Conservation (phyloP, 768 basidiomycete genomes). For the Rhodosporidiobolus odoratus region DNA sequence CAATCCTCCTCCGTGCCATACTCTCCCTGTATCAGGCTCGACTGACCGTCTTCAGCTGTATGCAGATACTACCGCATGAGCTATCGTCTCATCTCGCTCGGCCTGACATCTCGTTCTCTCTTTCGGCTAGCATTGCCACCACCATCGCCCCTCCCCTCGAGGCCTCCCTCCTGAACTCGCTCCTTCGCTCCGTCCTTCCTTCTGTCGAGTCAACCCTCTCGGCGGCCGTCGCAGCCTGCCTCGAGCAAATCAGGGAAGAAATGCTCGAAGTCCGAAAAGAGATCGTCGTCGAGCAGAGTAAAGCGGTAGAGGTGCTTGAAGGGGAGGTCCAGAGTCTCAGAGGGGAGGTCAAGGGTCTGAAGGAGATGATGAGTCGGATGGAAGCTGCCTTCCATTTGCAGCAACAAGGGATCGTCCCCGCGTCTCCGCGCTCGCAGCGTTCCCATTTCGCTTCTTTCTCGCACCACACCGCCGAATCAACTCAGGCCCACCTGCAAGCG, state of each 20-base stretch:
- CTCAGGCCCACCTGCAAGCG: background rate
- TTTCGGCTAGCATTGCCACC: constrained; percentile 66
- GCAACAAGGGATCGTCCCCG: background rate
- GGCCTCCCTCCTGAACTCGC: constrained; percentile 69
- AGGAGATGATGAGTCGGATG: constrained; percentile 20
- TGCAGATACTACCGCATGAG: constrained; percentile 67
- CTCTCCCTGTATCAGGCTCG: background rate
- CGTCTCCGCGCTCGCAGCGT: too few relatives aligned
- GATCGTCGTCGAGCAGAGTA: constrained; percentile 72
- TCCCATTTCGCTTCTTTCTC: background rate
- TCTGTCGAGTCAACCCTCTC: constrained; percentile 69
- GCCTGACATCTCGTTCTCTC: constrained; percentile 69
- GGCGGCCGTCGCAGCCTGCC: constrained; percentile 70
- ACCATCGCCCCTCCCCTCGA: constrained; percentile 71
- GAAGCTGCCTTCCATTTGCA: background rate
- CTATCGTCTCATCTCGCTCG: constrained; percentile 71
- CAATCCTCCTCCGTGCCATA: background rate
- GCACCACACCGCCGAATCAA: background rate
- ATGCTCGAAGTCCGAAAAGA: constrained; percentile 73
- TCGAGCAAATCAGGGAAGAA: constrained; percentile 68
- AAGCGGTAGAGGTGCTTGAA: constrained; percentile 71
- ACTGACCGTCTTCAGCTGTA: background rate
- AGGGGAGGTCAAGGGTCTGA: constrained; percentile 14
- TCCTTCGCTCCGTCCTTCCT: constrained; percentile 66
- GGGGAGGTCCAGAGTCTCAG: constrained; percentile 21